Evolutionary conservation across 2,329 filamentous ascomycete genomes (phyloP), one percentile per base, ranked within the genome.

Genomic region (Xylariaceae sp.): DNA sequence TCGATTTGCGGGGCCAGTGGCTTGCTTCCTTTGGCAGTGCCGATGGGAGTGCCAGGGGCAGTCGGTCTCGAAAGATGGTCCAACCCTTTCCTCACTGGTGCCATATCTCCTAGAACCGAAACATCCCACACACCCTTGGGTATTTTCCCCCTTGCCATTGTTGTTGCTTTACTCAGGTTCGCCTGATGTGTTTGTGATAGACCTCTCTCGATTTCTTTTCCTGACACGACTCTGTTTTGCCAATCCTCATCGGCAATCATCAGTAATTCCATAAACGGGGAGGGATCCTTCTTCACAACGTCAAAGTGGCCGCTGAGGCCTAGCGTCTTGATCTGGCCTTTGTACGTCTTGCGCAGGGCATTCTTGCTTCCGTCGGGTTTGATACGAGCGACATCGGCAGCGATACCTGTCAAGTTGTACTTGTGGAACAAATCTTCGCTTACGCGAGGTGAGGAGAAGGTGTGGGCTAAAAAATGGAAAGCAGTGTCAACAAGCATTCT

Each of bases 321-420:
- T 23, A 84, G 67, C 37, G 74, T 75, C 69, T 84, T 84, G 62
- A 85, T 80, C 54, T 84, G 79, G 42, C 80, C 80, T 64, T 85
- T 85, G 69, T 84, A 85, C 14, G 80, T 83, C 62, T 84, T 84
- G 21, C 81, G 75, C 39, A 85, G 69, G 52, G 77, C 78, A 58
- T 84, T 84, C 71, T 83, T 84, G 62, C 82, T 77, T 53, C 81
- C 81, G 60, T 82, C 82, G 12, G 80, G 78, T 59, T 82, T 78
- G 42, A 77, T 77, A 49, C 81, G 75, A 49, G 81, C 81, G 33
- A 84, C 79, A 53, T 81, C 76, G 46, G 75, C 73, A 47, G 81
- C 80, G 44, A 85, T 72, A 42, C 64, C 67, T 38, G 72, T 70
- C 53, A 85, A 66, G 57, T 71, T 70, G 64, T 80, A 85, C 59